Percentiles rank a stretch among this genome's conserved stretches.
phyloP scores from a whole-genome alignment of 768 basidiomycete genomes.

The Calocera viscosa region DNA sequence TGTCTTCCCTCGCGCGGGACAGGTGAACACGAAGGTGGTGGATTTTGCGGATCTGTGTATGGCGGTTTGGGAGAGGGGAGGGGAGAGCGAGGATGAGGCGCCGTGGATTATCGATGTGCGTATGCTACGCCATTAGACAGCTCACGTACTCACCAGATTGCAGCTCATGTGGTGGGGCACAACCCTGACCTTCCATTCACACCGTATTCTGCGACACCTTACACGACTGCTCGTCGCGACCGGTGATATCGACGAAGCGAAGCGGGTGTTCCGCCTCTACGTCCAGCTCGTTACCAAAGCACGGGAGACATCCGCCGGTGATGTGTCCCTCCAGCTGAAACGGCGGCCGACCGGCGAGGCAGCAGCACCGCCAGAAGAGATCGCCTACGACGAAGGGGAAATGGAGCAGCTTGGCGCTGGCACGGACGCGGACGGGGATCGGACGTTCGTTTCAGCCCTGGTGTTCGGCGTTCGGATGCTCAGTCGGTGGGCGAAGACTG shows the following conservation, averaged over 20 bases:
- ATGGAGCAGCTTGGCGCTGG: slow-evolving; percentile 19
- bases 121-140: slow-evolving; percentile 17
- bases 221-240: slow-evolving; percentile 54
- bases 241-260: slow-evolving; percentile 50
- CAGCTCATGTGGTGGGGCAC: slow-evolving; percentile 92
- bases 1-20: slow-evolving; percentile 67
- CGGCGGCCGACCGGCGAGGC: slow-evolving; percentile 20
- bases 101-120: slow-evolving; percentile 75
- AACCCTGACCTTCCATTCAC: slow-evolving; percentile 85
- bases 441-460: slow-evolving; percentile 62
- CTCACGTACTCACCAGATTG: neutral
- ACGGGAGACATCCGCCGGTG: slow-evolving; percentile 42
- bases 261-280: slow-evolving; percentile 67
- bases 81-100: slow-evolving; percentile 47
- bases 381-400: slow-evolving; percentile 11
- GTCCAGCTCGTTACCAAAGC: slow-evolving; percentile 75
- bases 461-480: slow-evolving; percentile 69
- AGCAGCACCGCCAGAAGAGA: slow-evolving; percentile 15
- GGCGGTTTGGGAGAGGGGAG: slow-evolving; percentile 66
- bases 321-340: slow-evolving; percentile 25
- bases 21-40: slow-evolving; percentile 64
- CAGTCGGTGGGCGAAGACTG: slow-evolving; percentile 33
- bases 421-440: slow-evolving; percentile 49
- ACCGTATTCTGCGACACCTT: slow-evolving; percentile 73
- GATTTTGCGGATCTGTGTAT: slow-evolving; percentile 73